phyloP scores from a whole-genome alignment of 2,329 filamentous ascomycete genomes.

The Trichoderma atroviride region DNA sequence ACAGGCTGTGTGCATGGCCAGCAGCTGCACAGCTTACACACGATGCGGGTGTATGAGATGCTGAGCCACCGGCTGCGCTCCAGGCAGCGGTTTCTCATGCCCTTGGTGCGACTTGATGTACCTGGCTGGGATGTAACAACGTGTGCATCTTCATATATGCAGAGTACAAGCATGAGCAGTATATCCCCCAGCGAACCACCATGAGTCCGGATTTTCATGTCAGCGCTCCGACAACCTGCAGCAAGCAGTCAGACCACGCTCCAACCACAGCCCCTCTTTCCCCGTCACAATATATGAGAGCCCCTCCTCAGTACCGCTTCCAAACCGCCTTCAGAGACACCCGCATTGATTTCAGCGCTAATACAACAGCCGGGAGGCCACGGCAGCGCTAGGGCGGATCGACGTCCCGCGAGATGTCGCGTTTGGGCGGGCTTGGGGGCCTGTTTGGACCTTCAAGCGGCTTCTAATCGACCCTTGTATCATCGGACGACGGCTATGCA shows the following conservation, averaged over 20 bases:
- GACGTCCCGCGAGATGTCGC: slow-evolving; percentile 8
- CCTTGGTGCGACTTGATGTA: background rate
- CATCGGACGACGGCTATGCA: slow-evolving; percentile 19
- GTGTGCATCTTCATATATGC: background rate
- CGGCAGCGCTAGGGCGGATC: slow-evolving; percentile 20
- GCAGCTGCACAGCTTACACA: background rate
- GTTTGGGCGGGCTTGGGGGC: background rate
- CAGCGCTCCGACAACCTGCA: slow-evolving; percentile 4
- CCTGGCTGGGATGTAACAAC: background rate
- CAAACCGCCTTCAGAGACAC: background rate
- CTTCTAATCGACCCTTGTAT: background rate
- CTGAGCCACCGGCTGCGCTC: background rate
- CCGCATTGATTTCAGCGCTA: slow-evolving; percentile 9
- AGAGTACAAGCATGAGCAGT: background rate
- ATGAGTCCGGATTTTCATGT: background rate
- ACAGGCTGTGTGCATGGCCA: background rate
- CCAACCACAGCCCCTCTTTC: background rate
- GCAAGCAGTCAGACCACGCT: background rate
- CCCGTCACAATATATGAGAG: background rate
- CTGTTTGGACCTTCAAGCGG: background rate
- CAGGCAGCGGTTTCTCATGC: background rate
- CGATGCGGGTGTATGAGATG: background rate
- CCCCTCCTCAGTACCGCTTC: background rate
- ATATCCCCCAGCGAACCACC: background rate
- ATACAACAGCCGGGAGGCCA: slow-evolving; percentile 10